Evolutionary conservation across 768 basidiomycete genomes (phyloP).

Genomic region (Xerocomellus dryophilus): DNA sequence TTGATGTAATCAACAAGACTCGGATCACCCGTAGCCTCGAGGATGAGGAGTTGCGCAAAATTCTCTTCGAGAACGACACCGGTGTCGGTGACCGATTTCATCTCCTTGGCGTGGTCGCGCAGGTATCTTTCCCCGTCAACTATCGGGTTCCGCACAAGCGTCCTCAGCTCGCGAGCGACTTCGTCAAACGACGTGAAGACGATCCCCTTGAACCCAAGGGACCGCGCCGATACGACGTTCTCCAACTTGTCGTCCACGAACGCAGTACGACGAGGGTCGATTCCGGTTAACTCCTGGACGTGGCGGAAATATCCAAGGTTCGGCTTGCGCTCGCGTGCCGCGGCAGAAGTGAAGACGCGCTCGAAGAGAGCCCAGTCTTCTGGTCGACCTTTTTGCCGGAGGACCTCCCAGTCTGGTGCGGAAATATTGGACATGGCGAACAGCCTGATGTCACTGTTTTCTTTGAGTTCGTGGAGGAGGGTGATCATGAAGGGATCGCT

Average conservation of each 20-base stretch:
- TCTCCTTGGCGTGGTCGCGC: constrained; percentile 7
- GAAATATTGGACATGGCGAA: constrained; percentile 27
- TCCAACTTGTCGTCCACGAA: constrained; percentile 26
- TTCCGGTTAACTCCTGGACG: constrained; percentile 14
- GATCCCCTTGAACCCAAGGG: constrained; percentile 20
- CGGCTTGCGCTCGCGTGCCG: constrained; percentile 17
- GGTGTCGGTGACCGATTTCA: constrained; percentile 17
- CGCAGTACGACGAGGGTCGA: constrained; percentile 18
- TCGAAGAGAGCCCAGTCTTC: constrained; percentile 24
- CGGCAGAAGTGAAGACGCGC: constrained; percentile 19
- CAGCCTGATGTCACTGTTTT: constrained; percentile 1
- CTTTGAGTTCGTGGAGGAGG: constrained; percentile 16
- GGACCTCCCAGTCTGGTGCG: constrained; percentile 20
- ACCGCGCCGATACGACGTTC: constrained; percentile 19
- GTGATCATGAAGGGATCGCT: constrained; percentile 12
- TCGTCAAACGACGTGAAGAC: constrained; percentile 18
- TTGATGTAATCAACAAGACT: constrained; percentile 19
- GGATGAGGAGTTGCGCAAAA: constrained; percentile 21
- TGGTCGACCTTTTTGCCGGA: constrained; percentile 7
- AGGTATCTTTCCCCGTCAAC: constrained; percentile 16
- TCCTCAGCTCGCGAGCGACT: constrained; percentile 12
- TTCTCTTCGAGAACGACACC: constrained; percentile 19
- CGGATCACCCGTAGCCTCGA: constrained; percentile 15
- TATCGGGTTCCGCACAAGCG: constrained; percentile 16
- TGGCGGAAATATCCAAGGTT: constrained; percentile 19